Evolutionary conservation across 371 early-diverging fungal genomes (phyloP).

Genomic region (Blakeslea trispora): DNA sequence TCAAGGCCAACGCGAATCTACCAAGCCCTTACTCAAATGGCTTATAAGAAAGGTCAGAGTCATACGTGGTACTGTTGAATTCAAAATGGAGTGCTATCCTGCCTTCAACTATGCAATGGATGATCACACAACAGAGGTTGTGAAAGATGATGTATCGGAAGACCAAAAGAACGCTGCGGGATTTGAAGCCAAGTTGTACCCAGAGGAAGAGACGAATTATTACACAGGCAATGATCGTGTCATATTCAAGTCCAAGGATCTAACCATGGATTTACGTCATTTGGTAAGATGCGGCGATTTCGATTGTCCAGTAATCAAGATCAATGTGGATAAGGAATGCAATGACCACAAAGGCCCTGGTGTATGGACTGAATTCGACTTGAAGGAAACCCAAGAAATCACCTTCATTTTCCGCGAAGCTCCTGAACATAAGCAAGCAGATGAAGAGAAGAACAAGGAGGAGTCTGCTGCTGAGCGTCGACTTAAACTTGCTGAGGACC

Average conservation of each 20-base stretch:
- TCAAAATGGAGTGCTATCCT: slow-evolving; percentile 72
- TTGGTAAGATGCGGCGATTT: slow-evolving; percentile 55
- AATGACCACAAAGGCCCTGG: slow-evolving; percentile 58
- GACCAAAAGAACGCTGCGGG: slow-evolving; percentile 23
- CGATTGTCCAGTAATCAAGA: slow-evolving; percentile 42
- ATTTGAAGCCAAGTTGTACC: slow-evolving; percentile 24
- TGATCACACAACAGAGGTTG: slow-evolving; percentile 56
- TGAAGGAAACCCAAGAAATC: slow-evolving; percentile 69
- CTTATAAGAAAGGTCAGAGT: slow-evolving; percentile 68
- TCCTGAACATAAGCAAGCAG: slow-evolving; percentile 27
- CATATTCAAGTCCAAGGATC: slow-evolving; percentile 41
- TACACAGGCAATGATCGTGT: slow-evolving; percentile 37
- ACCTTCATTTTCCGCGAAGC: slow-evolving; percentile 67
- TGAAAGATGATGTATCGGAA: slow-evolving; percentile 40
- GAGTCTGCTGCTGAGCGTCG: slow-evolving; percentile 14
- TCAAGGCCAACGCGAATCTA: slow-evolving; percentile 28
- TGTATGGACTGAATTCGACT: slow-evolving; percentile 52
- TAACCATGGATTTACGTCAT: slow-evolving; percentile 64
- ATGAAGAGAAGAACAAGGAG: neutral
- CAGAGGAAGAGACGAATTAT: slow-evolving; percentile 30
- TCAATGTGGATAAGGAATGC: slow-evolving; percentile 37
- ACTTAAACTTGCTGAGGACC: slow-evolving; percentile 44
- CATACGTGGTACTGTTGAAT: slow-evolving; percentile 64
- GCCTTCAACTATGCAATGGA: slow-evolving; percentile 77
- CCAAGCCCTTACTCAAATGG: slow-evolving; percentile 74